Percentiles rank a stretch among this genome's conserved stretches.
Conservation (phyloP, 768 basidiomycete species). For the Lactarius sanguifluus region DNA sequence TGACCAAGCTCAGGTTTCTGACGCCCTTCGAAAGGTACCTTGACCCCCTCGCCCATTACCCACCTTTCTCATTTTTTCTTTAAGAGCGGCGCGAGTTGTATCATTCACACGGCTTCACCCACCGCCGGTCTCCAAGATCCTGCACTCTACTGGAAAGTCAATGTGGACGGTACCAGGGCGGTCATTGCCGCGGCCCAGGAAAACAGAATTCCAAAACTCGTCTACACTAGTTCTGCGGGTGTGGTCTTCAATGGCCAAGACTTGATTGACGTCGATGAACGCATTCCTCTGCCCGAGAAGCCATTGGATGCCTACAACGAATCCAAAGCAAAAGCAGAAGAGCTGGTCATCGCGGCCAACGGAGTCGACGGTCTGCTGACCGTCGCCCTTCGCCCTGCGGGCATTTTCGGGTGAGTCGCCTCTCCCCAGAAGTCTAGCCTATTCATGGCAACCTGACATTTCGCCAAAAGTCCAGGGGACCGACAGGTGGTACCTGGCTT, state of each 20-base stretch:
- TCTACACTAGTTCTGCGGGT: conserved; percentile 92
- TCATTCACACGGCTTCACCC: conserved; percentile 94
- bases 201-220: conserved; percentile 76
- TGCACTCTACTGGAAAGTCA: conserved; percentile 85
- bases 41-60: not conserved
- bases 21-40: conserved; percentile 71
- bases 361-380: conserved; percentile 82
- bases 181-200: conserved; percentile 80
- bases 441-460: not conserved
- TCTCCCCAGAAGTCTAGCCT: not conserved
- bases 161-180: conserved; percentile 86
- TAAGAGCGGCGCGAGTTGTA: conserved; percentile 80
- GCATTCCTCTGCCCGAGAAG: conserved; percentile 67
- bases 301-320: conserved; percentile 91
- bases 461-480: conserved; percentile 75
- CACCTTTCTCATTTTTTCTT: not conserved
- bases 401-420: conserved; percentile 84
- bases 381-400: conserved; percentile 87
- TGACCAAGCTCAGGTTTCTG: conserved; percentile 65
- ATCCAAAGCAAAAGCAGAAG: conserved; percentile 89
- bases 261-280: conserved; percentile 85
- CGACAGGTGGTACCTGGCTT: conserved; percentile 82
- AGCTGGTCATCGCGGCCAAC: conserved; percentile 81
- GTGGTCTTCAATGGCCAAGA: conserved; percentile 84
- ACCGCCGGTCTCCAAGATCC: conserved; percentile 65